Percentiles rank a stretch among this genome's conserved stretches.
phyloP scores from a whole-genome alignment of 2,329 filamentous ascomycete species.

The Mycosphaerella sp. region DNA sequence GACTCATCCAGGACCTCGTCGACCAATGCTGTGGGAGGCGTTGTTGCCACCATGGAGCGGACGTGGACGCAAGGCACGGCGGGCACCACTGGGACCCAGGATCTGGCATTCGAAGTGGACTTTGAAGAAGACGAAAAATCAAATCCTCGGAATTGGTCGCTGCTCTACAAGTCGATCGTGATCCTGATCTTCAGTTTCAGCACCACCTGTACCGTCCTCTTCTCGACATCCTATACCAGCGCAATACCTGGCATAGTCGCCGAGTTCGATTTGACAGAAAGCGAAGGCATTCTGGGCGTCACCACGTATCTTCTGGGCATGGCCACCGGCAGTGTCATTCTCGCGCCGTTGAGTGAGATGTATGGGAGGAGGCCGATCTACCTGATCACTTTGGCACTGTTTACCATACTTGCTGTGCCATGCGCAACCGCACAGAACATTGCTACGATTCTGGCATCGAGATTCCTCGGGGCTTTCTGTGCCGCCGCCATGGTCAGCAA shows the following conservation, averaged over 20 bases:
- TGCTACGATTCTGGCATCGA: slow-evolving; percentile 60
- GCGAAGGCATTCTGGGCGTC: slow-evolving; percentile 65
- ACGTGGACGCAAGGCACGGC: slow-evolving; percentile 21
- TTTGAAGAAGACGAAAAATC: slow-evolving; percentile 58
- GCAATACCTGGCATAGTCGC: slow-evolving; percentile 58
- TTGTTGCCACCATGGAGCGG: slow-evolving; percentile 21
- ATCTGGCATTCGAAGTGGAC: slow-evolving; percentile 65
- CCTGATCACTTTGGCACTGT: slow-evolving; percentile 57
- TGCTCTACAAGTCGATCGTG: slow-evolving; percentile 52
- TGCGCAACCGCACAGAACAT: slow-evolving; percentile 64
- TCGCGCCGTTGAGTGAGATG: slow-evolving; percentile 68
- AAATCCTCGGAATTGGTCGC: slow-evolving; percentile 64
- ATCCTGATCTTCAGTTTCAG: slow-evolving; percentile 53
- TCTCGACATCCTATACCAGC: slow-evolving; percentile 73
- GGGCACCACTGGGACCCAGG: slow-evolving; percentile 21
- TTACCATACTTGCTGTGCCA: slow-evolving; percentile 64
- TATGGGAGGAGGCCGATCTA: slow-evolving; percentile 64
- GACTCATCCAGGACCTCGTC: slow-evolving; percentile 29
- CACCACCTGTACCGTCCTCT: slow-evolving; percentile 54
- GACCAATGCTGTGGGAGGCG: slow-evolving; percentile 29
- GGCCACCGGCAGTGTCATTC: slow-evolving; percentile 62
- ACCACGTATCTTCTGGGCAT: slow-evolving; percentile 74
- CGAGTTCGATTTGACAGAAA: slow-evolving; percentile 58
- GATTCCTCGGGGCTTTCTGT: slow-evolving; percentile 69
- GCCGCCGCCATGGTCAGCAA: slow-evolving; percentile 78